Evolutionary conservation across 225 moss, liverwort and hornwort species (phyloP).

Genomic region (Pseudoscleropodium purum): DNA sequence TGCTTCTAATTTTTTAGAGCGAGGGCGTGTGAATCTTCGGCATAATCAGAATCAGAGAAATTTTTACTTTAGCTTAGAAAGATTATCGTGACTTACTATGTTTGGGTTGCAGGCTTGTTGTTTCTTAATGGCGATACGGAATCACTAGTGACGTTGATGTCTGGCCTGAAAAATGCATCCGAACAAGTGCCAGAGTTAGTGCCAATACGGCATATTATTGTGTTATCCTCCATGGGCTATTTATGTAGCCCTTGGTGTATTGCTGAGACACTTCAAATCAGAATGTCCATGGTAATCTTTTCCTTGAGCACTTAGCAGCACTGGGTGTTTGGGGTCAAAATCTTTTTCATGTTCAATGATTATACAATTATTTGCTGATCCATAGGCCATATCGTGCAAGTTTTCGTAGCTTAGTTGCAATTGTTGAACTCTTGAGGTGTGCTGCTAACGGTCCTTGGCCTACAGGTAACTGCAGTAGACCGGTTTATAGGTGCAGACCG

Average conservation of each 20-base stretch:
- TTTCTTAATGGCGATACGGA: slow-evolving; percentile 60
- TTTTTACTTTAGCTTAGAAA: not conserved
- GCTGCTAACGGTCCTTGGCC: slow-evolving; percentile 3
- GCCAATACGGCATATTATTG: slow-evolving; percentile 59
- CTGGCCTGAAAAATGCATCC: slow-evolving; percentile 42
- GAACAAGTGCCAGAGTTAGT: slow-evolving; percentile 49
- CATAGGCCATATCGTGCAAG: not conserved
- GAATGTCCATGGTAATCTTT: slow-evolving; percentile 63
- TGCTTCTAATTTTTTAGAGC: not conserved
- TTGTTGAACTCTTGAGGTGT: not conserved
- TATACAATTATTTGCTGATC: not conserved
- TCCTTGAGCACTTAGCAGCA: not conserved
- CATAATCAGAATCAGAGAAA: not conserved
- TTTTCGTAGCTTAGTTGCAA: not conserved
- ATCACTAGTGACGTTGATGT: slow-evolving; percentile 38
- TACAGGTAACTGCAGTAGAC: slow-evolving; percentile 75
- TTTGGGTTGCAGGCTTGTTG: slow-evolving; percentile 62
- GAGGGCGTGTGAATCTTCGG: not conserved
- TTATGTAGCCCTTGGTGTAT: slow-evolving; percentile 55
- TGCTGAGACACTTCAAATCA: slow-evolving; percentile 57
- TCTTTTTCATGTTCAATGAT: not conserved
- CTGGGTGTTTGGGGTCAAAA: not conserved
- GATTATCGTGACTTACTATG: not conserved
- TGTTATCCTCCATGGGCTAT: slow-evolving; percentile 61
- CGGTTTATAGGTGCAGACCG: slow-evolving; percentile 50